Evolutionary conservation across 2,329 filamentous ascomycete species (phyloP), one percentile per base, ranked within the genome.

Genomic region (Metarhizium humberi): DNA sequence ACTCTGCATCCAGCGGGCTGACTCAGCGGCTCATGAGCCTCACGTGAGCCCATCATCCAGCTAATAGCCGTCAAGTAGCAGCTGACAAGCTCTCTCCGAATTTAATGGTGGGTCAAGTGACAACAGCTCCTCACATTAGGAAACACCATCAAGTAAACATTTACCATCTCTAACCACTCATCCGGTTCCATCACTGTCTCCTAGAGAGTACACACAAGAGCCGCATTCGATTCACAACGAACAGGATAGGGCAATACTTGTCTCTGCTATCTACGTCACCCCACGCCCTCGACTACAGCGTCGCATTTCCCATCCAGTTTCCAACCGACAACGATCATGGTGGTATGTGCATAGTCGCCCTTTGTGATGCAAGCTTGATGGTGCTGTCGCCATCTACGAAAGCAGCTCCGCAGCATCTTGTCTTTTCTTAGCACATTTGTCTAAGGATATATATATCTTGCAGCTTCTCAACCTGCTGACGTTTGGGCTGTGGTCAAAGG

Each of bases 401-500:
- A 42, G 4, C n/a, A 1, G 36, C 42, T 4, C 11, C 11, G n/a
- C 34, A 34, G 30, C 46, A 42, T 8, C 36, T n/a, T 52, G 6
- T 46, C 30, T 16, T 29, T 51, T 51, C 53, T 56, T 54, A 25
- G 45, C 20, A 52, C 48, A 51, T 58, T 57, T 58, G 60, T 71
- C 69, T 71, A 71, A 72, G 32, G 10, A 64, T 40, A 5, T 40
- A 64, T 67, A 64, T 67, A 14, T 62, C 57, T 64, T 57, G 69
- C 72, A 84, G 79, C 73, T 85, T 71, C 80, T 85, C 75, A 78
- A 84, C 75, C 77, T 84, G 73, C 82, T 85, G 77, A 84, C 81
- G 71, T 79, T 87, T 75, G 83, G 80, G 71, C 75, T 85, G 64
- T 82, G 76, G 79, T 78, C 76, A 75, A 86, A 96, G 92, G 80